A percentile compares a stretch with the other conserved stretches of the same genome.
These are phyloP conservation scores for Haplosporangium gracile DNA, from an alignment of 192 early-diverging fungal genomes.

Conservation along the genomic window DNA sequence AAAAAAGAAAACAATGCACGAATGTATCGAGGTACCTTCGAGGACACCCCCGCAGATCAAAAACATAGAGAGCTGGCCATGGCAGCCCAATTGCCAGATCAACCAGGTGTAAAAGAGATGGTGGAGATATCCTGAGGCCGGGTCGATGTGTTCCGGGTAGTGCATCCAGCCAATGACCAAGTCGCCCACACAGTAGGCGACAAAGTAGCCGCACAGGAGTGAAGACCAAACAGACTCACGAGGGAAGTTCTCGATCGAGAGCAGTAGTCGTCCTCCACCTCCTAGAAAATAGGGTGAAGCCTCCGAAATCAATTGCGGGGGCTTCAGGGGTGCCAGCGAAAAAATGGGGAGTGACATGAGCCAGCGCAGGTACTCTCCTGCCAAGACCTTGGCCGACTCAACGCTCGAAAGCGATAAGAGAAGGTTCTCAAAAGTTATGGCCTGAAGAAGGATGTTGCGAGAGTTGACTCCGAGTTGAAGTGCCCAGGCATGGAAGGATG, in stretches of 20 bases:
- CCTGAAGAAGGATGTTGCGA: not conserved
- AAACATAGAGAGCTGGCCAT: not conserved
- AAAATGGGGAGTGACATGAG: constrained; percentile 31
- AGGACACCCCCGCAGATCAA: constrained; percentile 20
- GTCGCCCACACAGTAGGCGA: constrained; percentile 26
- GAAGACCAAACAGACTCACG: constrained; percentile 7
- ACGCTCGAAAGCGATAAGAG: not conserved
- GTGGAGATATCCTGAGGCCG: constrained; percentile 23
- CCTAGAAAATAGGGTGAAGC: constrained; percentile 36
- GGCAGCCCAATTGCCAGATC: not conserved
- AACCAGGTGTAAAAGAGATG: constrained; percentile 22
- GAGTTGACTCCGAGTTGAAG: not conserved
- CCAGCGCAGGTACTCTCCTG: constrained; percentile 23
- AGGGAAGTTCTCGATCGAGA: constrained; percentile 33
- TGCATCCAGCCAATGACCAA: constrained; percentile 14
- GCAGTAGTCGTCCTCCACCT: constrained; percentile 34
- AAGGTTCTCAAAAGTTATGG: not conserved
- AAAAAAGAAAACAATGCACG: not conserved
- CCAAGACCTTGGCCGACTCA: not conserved
- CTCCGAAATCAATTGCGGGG: not conserved
- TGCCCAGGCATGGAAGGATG: constrained; percentile 27
- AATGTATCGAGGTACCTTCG: constrained; percentile 16
- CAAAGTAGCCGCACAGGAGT: constrained; percentile 21
- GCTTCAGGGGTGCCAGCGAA: constrained; percentile 35
- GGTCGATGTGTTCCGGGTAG: constrained; percentile 14